A percentile compares a stretch with the other conserved stretches of the same genome.
phyloP scores from a whole-genome alignment of 108 stramenopile species.

The Conticribra weissflogii region DNA sequence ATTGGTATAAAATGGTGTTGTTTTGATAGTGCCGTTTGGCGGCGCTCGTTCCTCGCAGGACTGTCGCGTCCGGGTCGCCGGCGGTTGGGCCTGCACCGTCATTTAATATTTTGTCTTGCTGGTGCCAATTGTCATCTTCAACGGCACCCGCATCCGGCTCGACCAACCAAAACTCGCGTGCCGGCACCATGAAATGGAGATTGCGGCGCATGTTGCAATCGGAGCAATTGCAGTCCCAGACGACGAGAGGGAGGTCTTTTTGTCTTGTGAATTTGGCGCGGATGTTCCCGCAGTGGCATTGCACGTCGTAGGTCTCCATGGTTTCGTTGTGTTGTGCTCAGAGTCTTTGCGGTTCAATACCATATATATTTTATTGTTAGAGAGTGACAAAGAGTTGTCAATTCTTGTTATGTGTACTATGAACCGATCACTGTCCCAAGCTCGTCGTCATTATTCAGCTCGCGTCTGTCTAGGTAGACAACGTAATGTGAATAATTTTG shows the following conservation, averaged over 20 bases:
- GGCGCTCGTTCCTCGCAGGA: not conserved
- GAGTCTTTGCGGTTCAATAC: no score
- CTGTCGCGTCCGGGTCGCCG: not conserved
- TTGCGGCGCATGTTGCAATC: conserved; percentile 42
- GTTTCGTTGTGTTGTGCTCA: no score
- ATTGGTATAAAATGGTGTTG: conserved; percentile 31
- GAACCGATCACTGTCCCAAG: no score
- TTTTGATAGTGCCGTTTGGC: conserved; percentile 1
- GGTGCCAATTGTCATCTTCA: no score
- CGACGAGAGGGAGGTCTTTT: not conserved
- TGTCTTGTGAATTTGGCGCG: conserved; percentile 12
- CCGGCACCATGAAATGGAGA: conserved; percentile 42
- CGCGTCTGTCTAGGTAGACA: no score
- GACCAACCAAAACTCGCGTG: conserved; percentile 9
- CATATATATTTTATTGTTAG: no score
- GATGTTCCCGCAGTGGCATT: conserved; percentile 20
- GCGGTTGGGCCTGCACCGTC: not conserved
- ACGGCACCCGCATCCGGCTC: no score
- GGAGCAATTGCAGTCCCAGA: conserved; percentile 53
- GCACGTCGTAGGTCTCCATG: conserved; percentile 9
- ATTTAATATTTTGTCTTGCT: no score
- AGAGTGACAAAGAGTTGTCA: no score
- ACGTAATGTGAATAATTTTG: no score
- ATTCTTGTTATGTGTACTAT: no score
- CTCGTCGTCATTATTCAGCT: no score